Conservation (phyloP, 805 yeast genomes). For the Jamesozyma piceae region DNA sequence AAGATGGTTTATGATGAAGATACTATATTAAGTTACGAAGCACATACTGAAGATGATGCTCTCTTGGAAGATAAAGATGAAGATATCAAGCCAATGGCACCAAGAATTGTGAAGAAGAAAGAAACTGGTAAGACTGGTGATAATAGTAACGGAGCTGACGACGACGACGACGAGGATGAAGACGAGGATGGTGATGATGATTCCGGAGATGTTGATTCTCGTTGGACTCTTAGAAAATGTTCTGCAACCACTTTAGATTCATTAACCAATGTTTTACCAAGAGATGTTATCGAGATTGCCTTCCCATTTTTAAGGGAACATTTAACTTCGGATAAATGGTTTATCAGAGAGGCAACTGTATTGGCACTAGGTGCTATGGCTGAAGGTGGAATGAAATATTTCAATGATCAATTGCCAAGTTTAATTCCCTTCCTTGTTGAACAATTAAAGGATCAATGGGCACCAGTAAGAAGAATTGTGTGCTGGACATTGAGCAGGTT, state of each 20-base stretch:
- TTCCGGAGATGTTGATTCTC: slow-evolving; percentile 55
- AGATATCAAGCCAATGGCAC: slow-evolving; percentile 77
- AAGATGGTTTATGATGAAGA: slow-evolving; percentile 85
- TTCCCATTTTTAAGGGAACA: slow-evolving; percentile 70
- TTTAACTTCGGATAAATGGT: slow-evolving; percentile 70
- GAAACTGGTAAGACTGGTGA: slow-evolving; percentile 35
- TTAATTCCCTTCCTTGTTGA: slow-evolving; percentile 80
- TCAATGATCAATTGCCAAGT: slow-evolving; percentile 64
- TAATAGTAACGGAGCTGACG: slow-evolving; percentile 44
- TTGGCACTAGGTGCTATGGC: slow-evolving; percentile 93
- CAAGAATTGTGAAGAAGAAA: slow-evolving; percentile 46
- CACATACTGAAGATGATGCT: slow-evolving; percentile 57
- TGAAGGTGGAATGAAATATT: slow-evolving; percentile 70
- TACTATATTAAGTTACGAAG: slow-evolving; percentile 59
- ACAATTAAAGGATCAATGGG: slow-evolving; percentile 61
- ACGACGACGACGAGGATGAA: slow-evolving; percentile 47
- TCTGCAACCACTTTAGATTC: slow-evolving; percentile 88
- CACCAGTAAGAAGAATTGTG: slow-evolving; percentile 83
- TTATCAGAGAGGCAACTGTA: slow-evolving; percentile 84
- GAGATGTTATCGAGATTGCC: slow-evolving; percentile 52
- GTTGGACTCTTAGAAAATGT: slow-evolving; percentile 90
- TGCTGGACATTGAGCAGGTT: slow-evolving; percentile 94
- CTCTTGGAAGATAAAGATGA: slow-evolving; percentile 73
- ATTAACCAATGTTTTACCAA: slow-evolving; percentile 59
- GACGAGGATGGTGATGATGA: slow-evolving; percentile 69